These are phyloP conservation scores for Erysimum cheiranthoides DNA, from an alignment of 345 rosid genomes.

Conservation along the genomic window DNA sequence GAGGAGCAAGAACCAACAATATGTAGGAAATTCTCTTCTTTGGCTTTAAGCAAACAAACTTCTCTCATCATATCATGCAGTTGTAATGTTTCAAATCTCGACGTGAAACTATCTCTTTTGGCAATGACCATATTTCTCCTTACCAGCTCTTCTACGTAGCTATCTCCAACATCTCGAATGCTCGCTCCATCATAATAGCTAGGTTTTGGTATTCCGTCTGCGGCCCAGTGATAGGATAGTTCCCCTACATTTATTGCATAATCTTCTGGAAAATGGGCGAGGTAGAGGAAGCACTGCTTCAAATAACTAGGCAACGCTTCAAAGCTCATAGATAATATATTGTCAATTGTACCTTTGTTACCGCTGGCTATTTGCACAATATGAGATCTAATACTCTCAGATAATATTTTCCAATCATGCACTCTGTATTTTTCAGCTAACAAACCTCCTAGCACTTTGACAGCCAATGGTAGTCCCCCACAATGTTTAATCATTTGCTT, in stretches of 20 bases:
- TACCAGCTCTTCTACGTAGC: slow-evolving; percentile 40
- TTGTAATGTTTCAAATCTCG: neutral
- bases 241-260: slow-evolving; percentile 22
- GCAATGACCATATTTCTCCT: slow-evolving; percentile 44
- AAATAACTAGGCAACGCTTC: slow-evolving; percentile 9
- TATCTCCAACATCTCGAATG: slow-evolving; percentile 39
- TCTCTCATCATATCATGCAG: slow-evolving; percentile 39
- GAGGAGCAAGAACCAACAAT: neutral
- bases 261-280: slow-evolving; percentile 33
- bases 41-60: slow-evolving; percentile 22
- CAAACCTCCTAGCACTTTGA: slow-evolving; percentile 7
- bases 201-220: slow-evolving; percentile 47
- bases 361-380: neutral
- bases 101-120: neutral
- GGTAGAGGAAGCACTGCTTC: slow-evolving; percentile 28
- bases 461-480: slow-evolving; percentile 19
- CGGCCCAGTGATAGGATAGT: slow-evolving; percentile 49
- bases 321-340: slow-evolving; percentile 24
- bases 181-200: too few relatives aligned
- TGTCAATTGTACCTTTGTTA: neutral
- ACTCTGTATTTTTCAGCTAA: neutral
- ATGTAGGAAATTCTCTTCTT: slow-evolving; percentile 16
- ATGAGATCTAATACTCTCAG: neutral
- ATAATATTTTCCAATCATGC: neutral
- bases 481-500: slow-evolving; percentile 21